These are phyloP conservation scores for Chlorella sp. DNA, from an alignment of 139 green algal genomes.

Conservation along the genomic window DNA sequence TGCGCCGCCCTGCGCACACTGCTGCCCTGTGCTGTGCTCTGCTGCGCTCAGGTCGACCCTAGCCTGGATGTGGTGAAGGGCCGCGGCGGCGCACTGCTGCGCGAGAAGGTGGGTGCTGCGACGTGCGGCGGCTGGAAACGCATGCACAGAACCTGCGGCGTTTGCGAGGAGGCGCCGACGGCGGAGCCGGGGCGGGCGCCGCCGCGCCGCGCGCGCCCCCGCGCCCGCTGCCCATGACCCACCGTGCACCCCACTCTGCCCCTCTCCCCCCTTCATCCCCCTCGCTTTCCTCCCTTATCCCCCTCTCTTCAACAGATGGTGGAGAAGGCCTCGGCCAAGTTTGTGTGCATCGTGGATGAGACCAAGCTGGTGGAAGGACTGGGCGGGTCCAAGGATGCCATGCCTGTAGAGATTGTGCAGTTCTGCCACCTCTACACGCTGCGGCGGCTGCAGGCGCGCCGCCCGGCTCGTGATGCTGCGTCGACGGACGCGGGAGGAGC, in stretches of 20 bases:
- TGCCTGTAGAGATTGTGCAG: conserved; percentile 99
- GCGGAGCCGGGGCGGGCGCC: too few species aligned
- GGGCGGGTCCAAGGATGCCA: conserved; percentile 87
- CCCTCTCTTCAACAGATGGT: conserved; percentile 80
- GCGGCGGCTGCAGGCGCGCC: conserved; percentile 38
- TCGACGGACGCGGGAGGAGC: too few species aligned
- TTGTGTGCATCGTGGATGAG: conserved; percentile 99
- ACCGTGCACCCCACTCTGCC: not conserved
- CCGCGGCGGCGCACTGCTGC: conserved; percentile 93
- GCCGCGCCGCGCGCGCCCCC: too few species aligned
- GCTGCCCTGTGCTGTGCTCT: not conserved
- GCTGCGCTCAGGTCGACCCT: conserved; percentile 77
- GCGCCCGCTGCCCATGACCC: too few species aligned
- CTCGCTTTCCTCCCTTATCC: not conserved
- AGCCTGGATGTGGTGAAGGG: conserved; percentile 98
- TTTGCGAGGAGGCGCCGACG: not conserved
- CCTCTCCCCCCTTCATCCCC: not conserved
- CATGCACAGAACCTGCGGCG: not conserved
- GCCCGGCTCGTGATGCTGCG: too few species aligned
- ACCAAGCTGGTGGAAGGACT: conserved; percentile 92
- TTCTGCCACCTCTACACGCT: conserved; percentile 97
- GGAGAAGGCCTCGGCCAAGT: conserved; percentile 90
- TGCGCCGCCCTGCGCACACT: not conserved
- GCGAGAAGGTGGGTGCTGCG: conserved; percentile 81
- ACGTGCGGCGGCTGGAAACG: not conserved